Evolutionary conservation across 2,329 filamentous ascomycete species (phyloP), one percentile per base, ranked within the genome.

Genomic region (Colletotrichum australisinense): DNA sequence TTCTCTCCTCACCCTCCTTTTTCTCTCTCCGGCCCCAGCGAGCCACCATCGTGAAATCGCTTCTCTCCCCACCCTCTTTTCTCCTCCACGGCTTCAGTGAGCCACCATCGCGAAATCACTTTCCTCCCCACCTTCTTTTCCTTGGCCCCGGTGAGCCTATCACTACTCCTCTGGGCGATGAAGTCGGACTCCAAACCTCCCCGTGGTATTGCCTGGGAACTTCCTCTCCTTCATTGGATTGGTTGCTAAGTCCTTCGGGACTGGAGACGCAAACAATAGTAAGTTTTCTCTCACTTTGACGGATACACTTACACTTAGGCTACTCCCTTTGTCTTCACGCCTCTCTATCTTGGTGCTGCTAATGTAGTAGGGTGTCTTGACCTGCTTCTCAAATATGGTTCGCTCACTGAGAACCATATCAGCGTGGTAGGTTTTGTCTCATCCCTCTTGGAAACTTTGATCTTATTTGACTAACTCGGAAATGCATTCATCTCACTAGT

Each of bases 181-280:
- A 71, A 71, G 68, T 55, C 68, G 68, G 63, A 71, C 68, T 71
- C 68, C 64, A 46, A 55, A 56, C 68, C 68, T 71, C 68, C 68
- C 68, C 63, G 68, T 64, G 68, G 63, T 71, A 64, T 67, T 46
- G 64, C 68, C 68, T 71, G 68, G 68, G 64, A 71, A 67, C 68
- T 60, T 67, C 38, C 52, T 69, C 35, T 56, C 52, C 63, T 30
- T 66, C 19, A 57, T 12, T 32, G 60, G 65, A 30, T 52, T 22
- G 67, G 67, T 65, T 69, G 67, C 67, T 16, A 38, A 56, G 53
- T 63, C 60, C 38, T 52, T 30, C 38, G 32, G 38, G 60, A 62
- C 53, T 57, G 60, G 67, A 65, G 60, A 69, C 67, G 67, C 67
- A 64, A 28, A 14, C 3, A 24, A 8, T 5, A 14, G 2, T 32